A percentile compares a stretch with the other conserved stretches of the same genome.
Conservation (phyloP, 139 green algal genomes). For the Tetraselmis chui region DNA sequence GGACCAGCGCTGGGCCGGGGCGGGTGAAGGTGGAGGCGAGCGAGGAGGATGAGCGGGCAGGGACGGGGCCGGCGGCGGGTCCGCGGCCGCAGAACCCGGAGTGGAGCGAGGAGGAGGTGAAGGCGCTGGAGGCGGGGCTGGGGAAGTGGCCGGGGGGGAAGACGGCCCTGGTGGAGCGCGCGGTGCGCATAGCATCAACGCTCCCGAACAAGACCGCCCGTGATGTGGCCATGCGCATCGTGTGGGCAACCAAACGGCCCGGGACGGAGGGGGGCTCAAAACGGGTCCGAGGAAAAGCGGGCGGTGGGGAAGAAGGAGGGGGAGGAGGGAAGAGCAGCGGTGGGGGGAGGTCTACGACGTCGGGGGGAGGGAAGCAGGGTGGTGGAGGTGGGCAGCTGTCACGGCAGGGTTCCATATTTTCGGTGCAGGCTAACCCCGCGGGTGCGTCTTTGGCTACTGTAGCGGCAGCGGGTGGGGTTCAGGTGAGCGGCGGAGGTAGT, state of each 20-base stretch:
- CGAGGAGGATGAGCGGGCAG: neutral
- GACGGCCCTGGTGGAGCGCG: constrained; percentile 40
- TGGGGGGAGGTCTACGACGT: too few relatives aligned
- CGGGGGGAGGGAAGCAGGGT: too few relatives aligned
- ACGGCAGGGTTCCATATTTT: constrained; percentile 16
- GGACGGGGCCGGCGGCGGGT: neutral
- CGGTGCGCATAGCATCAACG: constrained; percentile 48
- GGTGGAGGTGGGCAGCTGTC: too few relatives aligned
- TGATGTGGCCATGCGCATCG: constrained; percentile 60
- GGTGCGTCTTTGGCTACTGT: too few relatives aligned
- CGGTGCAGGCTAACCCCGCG: constrained; percentile 5
- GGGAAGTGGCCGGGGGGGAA: constrained; percentile 32
- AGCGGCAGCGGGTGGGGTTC: too few relatives aligned
- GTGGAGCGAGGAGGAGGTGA: constrained; percentile 54
- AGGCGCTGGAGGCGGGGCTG: constrained; percentile 41
- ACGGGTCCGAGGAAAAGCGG: constrained; percentile 26
- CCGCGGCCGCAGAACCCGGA: constrained; percentile 13
- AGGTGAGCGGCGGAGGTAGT: neutral
- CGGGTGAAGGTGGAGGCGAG: neutral
- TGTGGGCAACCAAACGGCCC: constrained; percentile 46
- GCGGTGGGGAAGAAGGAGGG: constrained; percentile 11
- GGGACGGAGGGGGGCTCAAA: constrained; percentile 16
- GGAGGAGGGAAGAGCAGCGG: neutral
- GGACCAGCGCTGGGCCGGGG: too few relatives aligned
- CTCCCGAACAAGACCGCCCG: constrained; percentile 59